Base-by-base conservation (phyloP, 2,329 filamentous ascomycete species). In the Monilinia fructigena region DNA sequence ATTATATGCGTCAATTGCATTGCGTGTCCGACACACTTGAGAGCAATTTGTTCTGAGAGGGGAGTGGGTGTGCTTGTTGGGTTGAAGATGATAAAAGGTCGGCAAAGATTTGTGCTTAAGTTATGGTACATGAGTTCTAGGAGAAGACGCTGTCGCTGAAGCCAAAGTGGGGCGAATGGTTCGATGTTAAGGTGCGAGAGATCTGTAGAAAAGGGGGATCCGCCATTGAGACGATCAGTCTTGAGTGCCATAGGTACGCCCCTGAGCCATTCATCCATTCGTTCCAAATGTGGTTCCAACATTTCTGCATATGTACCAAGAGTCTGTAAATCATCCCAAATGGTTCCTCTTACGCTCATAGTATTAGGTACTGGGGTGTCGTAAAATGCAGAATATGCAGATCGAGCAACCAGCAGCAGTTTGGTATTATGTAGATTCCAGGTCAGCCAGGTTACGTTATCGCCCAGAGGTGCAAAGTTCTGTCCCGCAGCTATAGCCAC, bases 121-220 rank as follows among this genome's bases (percentile, higher is more conserved):
- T 77, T 77, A 66, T 82, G 80, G 60, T 82, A 82, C 28, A 78
- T 72, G 0, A 81, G 70, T 66, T 82, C 80, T 0, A 82, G 74
- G 6, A 79, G 71, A 0, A 82, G 69, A 2, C 80, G 79, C 59
- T 79, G 77, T 16, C 76, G 76, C 67, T 81, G 79, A 3, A 82
- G 71, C 80, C 80, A 82, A 2, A 76, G 66, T 3, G 80, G 79
- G 1, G 76, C 75, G 47, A 77, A 78, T 42, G 68, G 70, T 63
- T 78, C 75, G 3, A 78, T 66, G 10, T 75, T 71, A 0, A 79
- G 63, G 2, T 61, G 28, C 1, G 78, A 76, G 8, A 72, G 70
- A 55, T 81, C 78, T 0, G 76, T 78, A 1, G 80, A 80, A 62
- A 80, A 76, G 0, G 78, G 73, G 2, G 47, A 53, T 0, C 77